Evolutionary conservation across 192 early-diverging fungal genomes (phyloP).

Genomic region (Pilaira anomala): DNA sequence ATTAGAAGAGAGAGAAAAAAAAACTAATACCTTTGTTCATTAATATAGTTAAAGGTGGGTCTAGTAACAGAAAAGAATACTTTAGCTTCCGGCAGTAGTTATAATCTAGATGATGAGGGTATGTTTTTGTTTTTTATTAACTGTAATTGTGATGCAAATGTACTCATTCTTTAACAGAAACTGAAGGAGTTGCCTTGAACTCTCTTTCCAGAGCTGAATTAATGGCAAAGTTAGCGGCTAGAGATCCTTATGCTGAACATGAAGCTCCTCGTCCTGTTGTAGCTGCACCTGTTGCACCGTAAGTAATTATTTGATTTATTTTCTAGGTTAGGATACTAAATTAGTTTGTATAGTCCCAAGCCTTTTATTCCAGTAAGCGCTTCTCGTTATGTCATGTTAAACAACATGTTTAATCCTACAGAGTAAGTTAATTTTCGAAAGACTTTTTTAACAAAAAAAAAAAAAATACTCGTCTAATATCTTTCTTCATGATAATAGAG

Average conservation of each 20-base stretch:
- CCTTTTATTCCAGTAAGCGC: constrained; percentile 47
- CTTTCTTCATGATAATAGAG: constrained; percentile 42
- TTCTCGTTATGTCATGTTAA: constrained; percentile 68
- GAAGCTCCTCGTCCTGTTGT: constrained; percentile 21
- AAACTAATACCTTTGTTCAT: neutral
- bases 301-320: neutral
- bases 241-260: constrained; percentile 46
- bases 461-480: constrained; percentile 9
- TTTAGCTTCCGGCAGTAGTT: constrained; percentile 31
- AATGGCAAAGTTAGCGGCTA: constrained; percentile 78
- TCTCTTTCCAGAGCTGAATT: constrained; percentile 69
- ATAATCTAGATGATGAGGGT: constrained; percentile 50
- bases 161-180: constrained; percentile 33
- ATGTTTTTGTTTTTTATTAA: neutral
- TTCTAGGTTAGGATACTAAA: neutral
- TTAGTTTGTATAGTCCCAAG: constrained; percentile 31
- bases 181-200: constrained; percentile 63
- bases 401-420: constrained; percentile 84
- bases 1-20: neutral
- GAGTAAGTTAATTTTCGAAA: constrained; percentile 53
- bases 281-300: constrained; percentile 9
- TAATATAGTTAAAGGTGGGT: constrained; percentile 68
- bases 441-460: too few species aligned
- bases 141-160: neutral
- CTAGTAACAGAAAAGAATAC: constrained; percentile 63